phyloP scores from a whole-genome alignment of 441 rosid species.

The Erodium trifolium region DNA sequence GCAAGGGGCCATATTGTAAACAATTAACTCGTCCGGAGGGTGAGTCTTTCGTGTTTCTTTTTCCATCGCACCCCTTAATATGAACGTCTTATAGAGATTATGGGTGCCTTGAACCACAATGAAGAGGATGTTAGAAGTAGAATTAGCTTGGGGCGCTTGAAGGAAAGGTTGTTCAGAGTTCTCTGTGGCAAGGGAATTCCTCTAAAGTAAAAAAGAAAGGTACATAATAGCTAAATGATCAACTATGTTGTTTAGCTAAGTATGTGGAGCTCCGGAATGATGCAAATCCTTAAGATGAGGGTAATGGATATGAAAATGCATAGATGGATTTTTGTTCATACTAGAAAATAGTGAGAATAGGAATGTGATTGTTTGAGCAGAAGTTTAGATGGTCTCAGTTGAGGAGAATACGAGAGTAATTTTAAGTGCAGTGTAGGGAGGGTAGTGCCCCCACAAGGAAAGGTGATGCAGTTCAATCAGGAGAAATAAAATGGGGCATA shows the following conservation, averaged over 20 bases:
- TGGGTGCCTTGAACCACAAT: neutral
- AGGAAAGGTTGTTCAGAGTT: neutral
- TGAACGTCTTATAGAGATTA: neutral
- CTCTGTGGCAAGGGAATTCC: neutral
- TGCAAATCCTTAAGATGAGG: neutral
- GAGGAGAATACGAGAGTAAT: neutral
- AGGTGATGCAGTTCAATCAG: neutral
- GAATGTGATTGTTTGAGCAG: neutral
- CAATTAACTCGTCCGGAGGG: constrained; percentile 33
- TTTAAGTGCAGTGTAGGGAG: neutral
- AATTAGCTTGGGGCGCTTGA: neutral
- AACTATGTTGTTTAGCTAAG: no score
- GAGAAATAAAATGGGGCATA: neutral
- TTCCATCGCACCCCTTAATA: neutral
- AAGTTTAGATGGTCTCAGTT: neutral
- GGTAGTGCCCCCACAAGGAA: neutral
- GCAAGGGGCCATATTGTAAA: constrained; percentile 29
- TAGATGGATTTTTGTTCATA: neutral
- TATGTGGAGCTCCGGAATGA: neutral
- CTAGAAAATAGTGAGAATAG: neutral
- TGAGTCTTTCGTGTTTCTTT: constrained; percentile 23
- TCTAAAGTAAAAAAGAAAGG: neutral
- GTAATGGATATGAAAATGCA: neutral
- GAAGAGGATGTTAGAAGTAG: neutral
- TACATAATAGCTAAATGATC: neutral